These are phyloP conservation scores for Elongisporangium senticosum DNA, from an alignment of 352 stramenopile genomes.

Conservation along the genomic window DNA sequence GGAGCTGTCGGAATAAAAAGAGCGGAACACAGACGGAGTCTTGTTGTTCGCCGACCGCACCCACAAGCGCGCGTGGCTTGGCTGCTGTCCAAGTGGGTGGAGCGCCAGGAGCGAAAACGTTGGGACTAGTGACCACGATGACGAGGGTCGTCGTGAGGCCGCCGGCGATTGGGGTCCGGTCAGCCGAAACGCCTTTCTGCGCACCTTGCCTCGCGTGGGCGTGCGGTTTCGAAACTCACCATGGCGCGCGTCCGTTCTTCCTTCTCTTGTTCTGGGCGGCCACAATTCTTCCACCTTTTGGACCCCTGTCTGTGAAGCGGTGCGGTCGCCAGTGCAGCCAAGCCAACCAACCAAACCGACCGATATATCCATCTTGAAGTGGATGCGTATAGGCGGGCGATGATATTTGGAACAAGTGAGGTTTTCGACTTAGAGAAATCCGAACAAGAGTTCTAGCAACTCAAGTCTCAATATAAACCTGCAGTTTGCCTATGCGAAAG, in stretches of 20 bases:
- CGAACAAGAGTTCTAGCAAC: background rate
- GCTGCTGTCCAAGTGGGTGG: background rate
- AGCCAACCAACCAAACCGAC: background rate
- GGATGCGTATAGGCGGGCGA: too few relatives aligned
- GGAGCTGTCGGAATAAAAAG: background rate
- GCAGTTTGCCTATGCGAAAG: background rate
- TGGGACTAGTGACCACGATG: background rate
- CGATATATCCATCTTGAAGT: background rate
- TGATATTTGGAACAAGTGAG: background rate
- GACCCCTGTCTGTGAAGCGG: background rate
- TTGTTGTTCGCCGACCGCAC: background rate
- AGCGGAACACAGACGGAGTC: background rate
- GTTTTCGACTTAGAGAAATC: background rate
- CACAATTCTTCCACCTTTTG: background rate
- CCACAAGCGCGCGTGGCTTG: background rate
- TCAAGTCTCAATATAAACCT: background rate
- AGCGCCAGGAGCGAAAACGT: background rate
- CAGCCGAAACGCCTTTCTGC: background rate
- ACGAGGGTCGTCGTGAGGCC: background rate
- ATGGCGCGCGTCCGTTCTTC: background rate
- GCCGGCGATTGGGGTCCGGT: background rate
- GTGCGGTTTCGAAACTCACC: conserved; percentile 5
- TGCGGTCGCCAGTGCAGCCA: background rate
- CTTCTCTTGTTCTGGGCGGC: background rate
- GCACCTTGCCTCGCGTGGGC: background rate